Base-by-base conservation (phyloP, 495 filamentous ascomycete genomes). In the Penicillium angulare region DNA sequence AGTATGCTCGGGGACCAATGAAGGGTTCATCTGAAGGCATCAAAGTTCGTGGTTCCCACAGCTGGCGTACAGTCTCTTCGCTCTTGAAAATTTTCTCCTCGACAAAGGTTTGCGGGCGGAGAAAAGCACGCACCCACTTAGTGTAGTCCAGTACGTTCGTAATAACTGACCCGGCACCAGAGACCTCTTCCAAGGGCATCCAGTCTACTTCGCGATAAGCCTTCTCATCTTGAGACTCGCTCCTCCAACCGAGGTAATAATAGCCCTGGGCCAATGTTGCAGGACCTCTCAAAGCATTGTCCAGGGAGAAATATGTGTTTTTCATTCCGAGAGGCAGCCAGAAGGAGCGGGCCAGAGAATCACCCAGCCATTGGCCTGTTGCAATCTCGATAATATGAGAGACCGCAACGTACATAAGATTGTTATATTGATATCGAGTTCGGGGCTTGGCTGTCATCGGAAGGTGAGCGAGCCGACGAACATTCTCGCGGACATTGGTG, bases 241-340 rank as follows among this genome's bases (percentile, higher is more conserved):
- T 9, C 52, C 52, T 13, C 23, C 23, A 27, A 7, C 39, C 39
- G 10, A 24, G 32, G 52, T 55, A 65, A 22, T 27, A 18, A 32
- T 75, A 74, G 3, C 66, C 67, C 15, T 55, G 31, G 3, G 66
- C 57, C 4, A 71, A 44, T 3, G 43, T 38, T 10, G 15, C 43
- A 5, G 26, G 39, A 3, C 47, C 42, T 29, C 50, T 52, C 31
- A 49, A 27, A 0, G 72, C 73, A 20, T 75, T 66, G 7, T 65
- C 48, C n/a, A 75, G 52, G 15, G 69, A 69, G 35, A 77, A 74
- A 53, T 70, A 78, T 10, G 80, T 82, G n/a, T 35, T 36, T 0
- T 50, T 46, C 79, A 82, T 81, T 0, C 65, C 69, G 35, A 81
- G 52, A 3, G 73, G 76, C 38, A 46, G 50, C 73, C 75, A 82